Percentiles rank a stretch among this genome's conserved stretches.
These are phyloP conservation scores for Trichosporon inkin DNA, from an alignment of 1,284 basidiomycete species.

Conservation along the genomic window DNA sequence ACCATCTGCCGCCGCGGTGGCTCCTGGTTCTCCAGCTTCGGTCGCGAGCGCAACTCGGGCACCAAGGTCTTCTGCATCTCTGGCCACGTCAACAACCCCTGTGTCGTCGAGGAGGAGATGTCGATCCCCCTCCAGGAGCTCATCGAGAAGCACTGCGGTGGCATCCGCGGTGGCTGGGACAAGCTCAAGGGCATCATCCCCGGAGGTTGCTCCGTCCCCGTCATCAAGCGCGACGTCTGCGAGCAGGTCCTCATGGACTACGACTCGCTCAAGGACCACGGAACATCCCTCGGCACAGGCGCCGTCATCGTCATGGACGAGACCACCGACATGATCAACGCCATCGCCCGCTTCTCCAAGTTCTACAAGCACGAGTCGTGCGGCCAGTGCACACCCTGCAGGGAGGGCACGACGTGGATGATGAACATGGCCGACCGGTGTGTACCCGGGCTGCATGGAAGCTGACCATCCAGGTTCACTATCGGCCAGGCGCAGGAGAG, in stretches of 20 bases:
- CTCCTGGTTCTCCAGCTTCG: conserved; percentile 90
- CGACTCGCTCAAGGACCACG: conserved; percentile 92
- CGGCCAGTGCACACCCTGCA: conserved; percentile 95
- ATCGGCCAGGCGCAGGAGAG: conserved; percentile 72
- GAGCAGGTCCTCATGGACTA: conserved; percentile 96
- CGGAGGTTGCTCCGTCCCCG: conserved; percentile 92
- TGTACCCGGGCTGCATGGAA: too few species aligned
- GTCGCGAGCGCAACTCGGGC: conserved; percentile 86
- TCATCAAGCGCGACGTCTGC: conserved; percentile 76
- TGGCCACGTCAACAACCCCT: conserved; percentile 97
- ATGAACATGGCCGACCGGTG: conserved; percentile 94
- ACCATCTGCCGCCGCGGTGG: conserved; percentile 90
- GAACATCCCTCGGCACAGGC: conserved; percentile 91
- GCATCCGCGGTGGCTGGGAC: conserved; percentile 91
- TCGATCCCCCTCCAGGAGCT: conserved; percentile 90
- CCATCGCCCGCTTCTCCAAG: conserved; percentile 87
- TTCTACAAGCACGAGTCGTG: conserved; percentile 99
- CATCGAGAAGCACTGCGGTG: conserved; percentile 94
- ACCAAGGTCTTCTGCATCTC: conserved; percentile 95
- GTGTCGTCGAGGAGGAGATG: conserved; percentile 99
- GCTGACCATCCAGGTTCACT: conserved; percentile 42
- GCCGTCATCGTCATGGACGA: conserved; percentile 99
- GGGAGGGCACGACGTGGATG: conserved; percentile 97
- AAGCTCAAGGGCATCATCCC: conserved; percentile 89
- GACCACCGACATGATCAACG: conserved; percentile 85